Conservation (phyloP, 2,329 filamentous ascomycete genomes). For the Alternaria sp. region DNA sequence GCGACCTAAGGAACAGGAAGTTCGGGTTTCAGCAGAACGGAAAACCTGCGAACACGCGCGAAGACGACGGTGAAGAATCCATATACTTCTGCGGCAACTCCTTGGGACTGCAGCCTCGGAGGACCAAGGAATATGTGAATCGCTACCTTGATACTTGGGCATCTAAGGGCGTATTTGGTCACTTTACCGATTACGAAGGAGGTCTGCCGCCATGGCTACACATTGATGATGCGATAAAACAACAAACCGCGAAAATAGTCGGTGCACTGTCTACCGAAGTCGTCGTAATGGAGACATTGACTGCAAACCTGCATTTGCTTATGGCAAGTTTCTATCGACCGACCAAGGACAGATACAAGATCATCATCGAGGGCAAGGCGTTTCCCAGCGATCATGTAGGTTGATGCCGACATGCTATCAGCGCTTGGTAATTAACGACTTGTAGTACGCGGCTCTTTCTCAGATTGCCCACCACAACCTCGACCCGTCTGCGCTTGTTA, state of each 20-base stretch:
- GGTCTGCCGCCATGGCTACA: slow-evolving; percentile 77
- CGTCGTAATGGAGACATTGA: slow-evolving; percentile 87
- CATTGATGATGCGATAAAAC: slow-evolving; percentile 76
- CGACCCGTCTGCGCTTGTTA: slow-evolving; percentile 72
- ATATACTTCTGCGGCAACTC: slow-evolving; percentile 93
- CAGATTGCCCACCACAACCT: slow-evolving; percentile 75
- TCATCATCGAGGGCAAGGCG: slow-evolving; percentile 87
- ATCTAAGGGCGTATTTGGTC: slow-evolving; percentile 81
- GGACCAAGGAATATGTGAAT: slow-evolving; percentile 68
- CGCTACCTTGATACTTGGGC: slow-evolving; percentile 84
- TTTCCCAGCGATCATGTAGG: slow-evolving; percentile 83
- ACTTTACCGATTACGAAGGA: slow-evolving; percentile 73
- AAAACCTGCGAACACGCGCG: slow-evolving; percentile 14
- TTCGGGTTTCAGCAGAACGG: slow-evolving; percentile 25
- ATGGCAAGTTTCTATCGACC: slow-evolving; percentile 86
- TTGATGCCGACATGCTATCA: not conserved
- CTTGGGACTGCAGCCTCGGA: slow-evolving; percentile 79
- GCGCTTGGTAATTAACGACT: not conserved
- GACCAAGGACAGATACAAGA: slow-evolving; percentile 70
- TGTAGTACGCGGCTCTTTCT: slow-evolving; percentile 79
- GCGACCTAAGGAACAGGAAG: slow-evolving; percentile 70
- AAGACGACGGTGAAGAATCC: slow-evolving; percentile 52
- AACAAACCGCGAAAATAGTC: slow-evolving; percentile 73
- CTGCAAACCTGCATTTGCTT: slow-evolving; percentile 79
- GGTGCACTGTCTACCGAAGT: slow-evolving; percentile 76